Evolutionary conservation across 2,329 filamentous ascomycete species (phyloP), one percentile per base, ranked within the genome.

Genomic region (Orbilia quercus): DNA sequence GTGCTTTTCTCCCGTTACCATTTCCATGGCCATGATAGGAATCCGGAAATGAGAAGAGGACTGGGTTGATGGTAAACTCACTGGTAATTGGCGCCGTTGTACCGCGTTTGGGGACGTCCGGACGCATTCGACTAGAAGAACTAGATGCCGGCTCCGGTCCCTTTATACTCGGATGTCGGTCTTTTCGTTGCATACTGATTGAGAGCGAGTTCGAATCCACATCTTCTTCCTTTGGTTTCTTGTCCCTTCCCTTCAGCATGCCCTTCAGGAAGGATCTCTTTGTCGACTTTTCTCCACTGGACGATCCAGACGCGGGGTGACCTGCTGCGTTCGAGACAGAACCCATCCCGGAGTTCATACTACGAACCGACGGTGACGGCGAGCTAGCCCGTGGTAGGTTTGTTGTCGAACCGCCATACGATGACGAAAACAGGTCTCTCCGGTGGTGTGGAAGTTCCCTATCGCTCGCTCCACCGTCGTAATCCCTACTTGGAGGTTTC

Each of bases 401-500:
- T 11, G 62, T 67, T 20, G 59, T 65, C 44, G 67, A 72, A 20
- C 62, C 62, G 54, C 62, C 55, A 62, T 55, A 74, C 20, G 69
- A 59, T 54, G 69, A 40, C 53, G 53, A 40, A 50, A 73, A 73
- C 55, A 66, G 18, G 47, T 66, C 70, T 20, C 70, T 54, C 40
- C 62, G 70, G 20, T 74, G 70, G 47, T 69, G 69, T 76, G 58
- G 76, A 28, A 76, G 47, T 47, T 77, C 75, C 31, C 72, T 77
- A 31, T 77, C 76, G 22, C 73, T 76, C 9, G 85, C 80, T 74
- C 90, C 88, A 75, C 90, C 88, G 79, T 85, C 88, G 79, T 88
- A 90, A 79, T 85, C 87, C 78, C 91, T 90, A 79, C 92, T 89
- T 74, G 53, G 44, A n/a, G 62, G 47, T 44, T 74, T 74, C 89